Evolutionary conservation across 352 stramenopile species (phyloP).

Genomic region (Phytophthora idaei): DNA sequence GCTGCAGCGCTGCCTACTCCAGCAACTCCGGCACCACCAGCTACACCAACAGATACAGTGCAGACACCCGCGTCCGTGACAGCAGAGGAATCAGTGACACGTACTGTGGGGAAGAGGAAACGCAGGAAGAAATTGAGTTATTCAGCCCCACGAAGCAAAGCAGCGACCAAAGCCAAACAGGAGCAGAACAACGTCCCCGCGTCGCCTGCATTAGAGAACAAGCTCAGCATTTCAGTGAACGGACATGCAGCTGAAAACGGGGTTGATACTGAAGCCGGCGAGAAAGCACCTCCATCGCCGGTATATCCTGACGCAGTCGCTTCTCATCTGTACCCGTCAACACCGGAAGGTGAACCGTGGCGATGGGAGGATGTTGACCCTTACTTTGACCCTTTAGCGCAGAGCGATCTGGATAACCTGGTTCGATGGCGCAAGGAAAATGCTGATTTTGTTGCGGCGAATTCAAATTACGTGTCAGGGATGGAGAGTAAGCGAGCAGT

Average conservation of each 20-base stretch:
- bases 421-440: slow-evolving; percentile 53
- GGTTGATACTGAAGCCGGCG: slow-evolving; percentile 1
- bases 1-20: background rate
- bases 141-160: slow-evolving; percentile 28
- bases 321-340: slow-evolving; percentile 49
- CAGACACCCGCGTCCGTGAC: slow-evolving; percentile 14
- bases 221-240: slow-evolving; percentile 31
- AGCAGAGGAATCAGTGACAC: slow-evolving; percentile 13
- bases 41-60: slow-evolving; percentile 3
- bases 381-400: slow-evolving; percentile 60
- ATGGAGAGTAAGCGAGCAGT: slow-evolving; percentile 43
- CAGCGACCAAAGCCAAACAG: slow-evolving; percentile 20
- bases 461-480: slow-evolving; percentile 21
- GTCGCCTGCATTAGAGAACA: slow-evolving; percentile 30
- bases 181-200: slow-evolving; percentile 21
- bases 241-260: slow-evolving; percentile 15
- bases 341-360: slow-evolving; percentile 48
- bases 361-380: slow-evolving; percentile 63
- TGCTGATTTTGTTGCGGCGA: slow-evolving; percentile 59
- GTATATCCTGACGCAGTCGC: slow-evolving; percentile 48
- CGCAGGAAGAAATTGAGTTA: slow-evolving; percentile 52
- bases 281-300: slow-evolving; percentile 39
- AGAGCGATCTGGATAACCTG: slow-evolving; percentile 65
- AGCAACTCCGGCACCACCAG: background rate
- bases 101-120: slow-evolving; percentile 38